Conservation (phyloP, 169 alveolate genomes). For the Ichthyophthirius multifiliis region DNA sequence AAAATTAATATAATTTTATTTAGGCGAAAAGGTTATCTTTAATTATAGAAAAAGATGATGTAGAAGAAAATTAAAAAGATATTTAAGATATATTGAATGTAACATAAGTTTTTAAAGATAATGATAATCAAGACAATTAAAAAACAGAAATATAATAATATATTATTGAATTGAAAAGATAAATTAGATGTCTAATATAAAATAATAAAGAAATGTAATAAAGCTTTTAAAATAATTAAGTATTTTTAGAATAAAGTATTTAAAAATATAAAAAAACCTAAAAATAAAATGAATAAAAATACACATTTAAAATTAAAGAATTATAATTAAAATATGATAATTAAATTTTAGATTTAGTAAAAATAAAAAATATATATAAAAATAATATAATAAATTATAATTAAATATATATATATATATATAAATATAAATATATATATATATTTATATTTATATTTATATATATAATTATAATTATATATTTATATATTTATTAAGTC, state of each 20-base stretch:
- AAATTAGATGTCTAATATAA: background rate
- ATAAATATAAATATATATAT: background rate
- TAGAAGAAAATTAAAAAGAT: background rate
- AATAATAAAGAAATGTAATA: slow-evolving; percentile 3
- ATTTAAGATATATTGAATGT: background rate
- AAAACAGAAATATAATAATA: background rate
- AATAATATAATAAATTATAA: background rate
- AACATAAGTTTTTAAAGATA: background rate
- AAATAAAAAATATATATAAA: background rate
- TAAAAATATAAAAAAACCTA: background rate
- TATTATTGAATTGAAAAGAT: background rate
- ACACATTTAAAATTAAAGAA: background rate
- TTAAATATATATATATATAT: background rate
- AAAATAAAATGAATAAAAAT: background rate
- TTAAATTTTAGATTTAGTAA: background rate
- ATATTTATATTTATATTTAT: no score
- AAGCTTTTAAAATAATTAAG: no score
- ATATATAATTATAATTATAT: no score
- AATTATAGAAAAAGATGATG: slow-evolving; percentile 1
- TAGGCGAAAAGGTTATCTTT: no score
- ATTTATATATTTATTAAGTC: no score
- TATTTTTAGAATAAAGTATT: background rate
- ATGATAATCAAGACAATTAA: no score
- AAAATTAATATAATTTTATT: background rate
- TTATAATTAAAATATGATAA: background rate